Percentiles rank a stretch among this genome's conserved stretches.
phyloP scores from a whole-genome alignment of 2,329 filamentous ascomycete species.

The Simplicillium aogashimaense region DNA sequence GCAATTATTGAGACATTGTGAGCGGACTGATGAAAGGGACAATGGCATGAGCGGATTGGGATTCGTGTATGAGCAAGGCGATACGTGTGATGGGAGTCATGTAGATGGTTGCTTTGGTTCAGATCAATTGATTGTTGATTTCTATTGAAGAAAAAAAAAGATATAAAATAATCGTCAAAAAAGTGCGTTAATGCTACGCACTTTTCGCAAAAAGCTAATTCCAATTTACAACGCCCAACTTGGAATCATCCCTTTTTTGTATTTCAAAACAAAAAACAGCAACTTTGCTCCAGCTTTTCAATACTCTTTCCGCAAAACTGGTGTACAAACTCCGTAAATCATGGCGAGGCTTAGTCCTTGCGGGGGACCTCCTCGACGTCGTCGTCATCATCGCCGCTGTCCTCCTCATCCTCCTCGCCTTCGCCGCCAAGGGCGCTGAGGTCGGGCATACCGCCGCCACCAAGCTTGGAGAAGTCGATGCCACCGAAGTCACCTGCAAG shows the following conservation, averaged over 20 bases:
- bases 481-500: constrained; percentile 57
- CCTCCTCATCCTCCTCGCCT: constrained; percentile 38
- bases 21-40: too few relatives aligned
- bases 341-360: constrained; percentile 12
- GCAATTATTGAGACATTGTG: too few relatives aligned
- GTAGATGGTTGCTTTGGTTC: not conserved
- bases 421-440: constrained; percentile 11
- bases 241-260: constrained; percentile 1
- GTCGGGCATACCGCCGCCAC: constrained; percentile 37
- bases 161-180: not conserved
- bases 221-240: not conserved
- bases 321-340: too few relatives aligned
- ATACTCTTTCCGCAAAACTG: not conserved
- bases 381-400: constrained; percentile 53
- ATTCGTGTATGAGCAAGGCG: too few relatives aligned
- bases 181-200: not conserved
- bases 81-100: too few relatives aligned
- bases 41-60: too few relatives aligned
- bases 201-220: not conserved
- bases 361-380: constrained; percentile 47
- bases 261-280: not conserved
- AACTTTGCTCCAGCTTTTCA: not conserved
- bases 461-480: constrained; percentile 82
- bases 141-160: not conserved
- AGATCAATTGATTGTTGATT: not conserved